phyloP scores from a whole-genome alignment of 306 rosid species.

The Rubus parviflorus region DNA sequence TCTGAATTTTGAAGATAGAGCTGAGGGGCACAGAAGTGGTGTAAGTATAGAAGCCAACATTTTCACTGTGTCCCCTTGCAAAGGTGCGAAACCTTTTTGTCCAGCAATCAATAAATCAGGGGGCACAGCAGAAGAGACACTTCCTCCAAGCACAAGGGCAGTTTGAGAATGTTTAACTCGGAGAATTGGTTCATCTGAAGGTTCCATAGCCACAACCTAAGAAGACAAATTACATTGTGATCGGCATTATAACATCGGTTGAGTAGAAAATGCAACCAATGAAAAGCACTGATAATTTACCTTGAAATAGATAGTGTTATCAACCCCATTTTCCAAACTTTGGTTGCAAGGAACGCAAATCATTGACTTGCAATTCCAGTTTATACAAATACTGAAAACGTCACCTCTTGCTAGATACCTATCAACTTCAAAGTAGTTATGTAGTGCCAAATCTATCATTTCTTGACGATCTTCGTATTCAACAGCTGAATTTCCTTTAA shows the following conservation, averaged over 20 bases:
- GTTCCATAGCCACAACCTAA: conserved; percentile 91
- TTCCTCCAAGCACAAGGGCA: conserved; percentile 93
- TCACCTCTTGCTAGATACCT: conserved; percentile 78
- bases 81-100: conserved; percentile 59
- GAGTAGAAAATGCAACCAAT: conserved; percentile 6
- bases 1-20: conserved; percentile 82
- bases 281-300: conserved; percentile 35
- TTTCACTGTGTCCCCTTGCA: conserved; percentile 76
- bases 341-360: conserved; percentile 74
- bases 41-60: conserved; percentile 75
- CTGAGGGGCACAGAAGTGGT: conserved; percentile 79
- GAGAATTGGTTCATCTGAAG: conserved; percentile 70
- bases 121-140: conserved; percentile 71
- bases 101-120: conserved; percentile 70
- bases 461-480: conserved; percentile 76
- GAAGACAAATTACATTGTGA: conserved; percentile 35
- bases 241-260: conserved; percentile 7
- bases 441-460: conserved; percentile 73
- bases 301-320: conserved; percentile 70
- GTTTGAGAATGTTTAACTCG: conserved; percentile 63
- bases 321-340: conserved; percentile 32
- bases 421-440: conserved; percentile 76
- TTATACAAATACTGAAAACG: conserved; percentile 60
- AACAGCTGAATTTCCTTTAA: conserved; percentile 54
- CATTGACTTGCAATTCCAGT: conserved; percentile 69